Percentiles rank a stretch among this genome's conserved stretches.
phyloP scores from a whole-genome alignment of 2,329 filamentous ascomycete species.

The Ceratocystis variospora region DNA sequence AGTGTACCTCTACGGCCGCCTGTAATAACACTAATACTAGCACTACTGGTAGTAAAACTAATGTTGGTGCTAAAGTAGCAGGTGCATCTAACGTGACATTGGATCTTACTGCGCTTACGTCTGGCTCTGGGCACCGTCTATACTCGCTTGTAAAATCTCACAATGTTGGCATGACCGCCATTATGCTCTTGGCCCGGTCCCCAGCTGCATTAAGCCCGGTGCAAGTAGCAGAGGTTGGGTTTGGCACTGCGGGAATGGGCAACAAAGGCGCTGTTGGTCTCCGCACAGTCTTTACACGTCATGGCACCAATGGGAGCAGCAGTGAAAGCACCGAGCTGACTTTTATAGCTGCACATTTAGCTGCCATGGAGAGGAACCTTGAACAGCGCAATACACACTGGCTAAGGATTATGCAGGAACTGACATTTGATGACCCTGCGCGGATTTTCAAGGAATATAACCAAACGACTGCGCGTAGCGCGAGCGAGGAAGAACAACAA shows the following conservation, averaged over 20 bases:
- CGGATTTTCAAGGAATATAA: constrained; percentile 25
- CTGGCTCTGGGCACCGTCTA: constrained; percentile 26
- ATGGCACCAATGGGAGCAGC: constrained; percentile 24
- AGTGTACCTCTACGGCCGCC: constrained; percentile 17
- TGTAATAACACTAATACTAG: constrained; percentile 9
- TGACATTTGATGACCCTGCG: constrained; percentile 56
- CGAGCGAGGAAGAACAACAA: neutral
- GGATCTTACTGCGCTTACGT: constrained; percentile 19
- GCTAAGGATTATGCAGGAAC: constrained; percentile 63
- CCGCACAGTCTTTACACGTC: constrained; percentile 45
- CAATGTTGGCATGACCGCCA: constrained; percentile 77
- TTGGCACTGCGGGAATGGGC: constrained; percentile 77
- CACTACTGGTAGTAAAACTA: neutral
- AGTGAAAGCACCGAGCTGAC: constrained; percentile 51
- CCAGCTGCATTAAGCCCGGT: constrained; percentile 47
- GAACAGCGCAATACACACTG: constrained; percentile 73
- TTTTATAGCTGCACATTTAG: constrained; percentile 77
- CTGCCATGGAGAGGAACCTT: constrained; percentile 71
- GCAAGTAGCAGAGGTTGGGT: constrained; percentile 69
- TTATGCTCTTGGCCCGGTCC: constrained; percentile 69
- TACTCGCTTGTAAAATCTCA: constrained; percentile 59
- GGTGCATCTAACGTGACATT: constrained; percentile 6
- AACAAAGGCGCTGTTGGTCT: constrained; percentile 89
- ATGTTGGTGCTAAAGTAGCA: neutral
- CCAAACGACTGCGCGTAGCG: neutral